phyloP scores from a whole-genome alignment of 2,329 filamentous ascomycete genomes.

The Metarhizium humberi region DNA sequence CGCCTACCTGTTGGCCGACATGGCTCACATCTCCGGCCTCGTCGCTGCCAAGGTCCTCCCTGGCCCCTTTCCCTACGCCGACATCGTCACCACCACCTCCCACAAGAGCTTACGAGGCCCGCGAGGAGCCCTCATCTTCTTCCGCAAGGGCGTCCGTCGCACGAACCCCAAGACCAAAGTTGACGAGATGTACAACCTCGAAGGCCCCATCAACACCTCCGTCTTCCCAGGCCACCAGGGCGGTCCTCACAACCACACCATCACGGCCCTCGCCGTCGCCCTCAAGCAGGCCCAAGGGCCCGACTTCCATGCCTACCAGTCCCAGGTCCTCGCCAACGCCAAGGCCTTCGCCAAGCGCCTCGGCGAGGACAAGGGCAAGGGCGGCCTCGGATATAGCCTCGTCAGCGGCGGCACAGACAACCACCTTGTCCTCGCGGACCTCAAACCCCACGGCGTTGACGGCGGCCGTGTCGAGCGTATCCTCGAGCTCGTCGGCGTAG shows the following conservation, averaged over 20 bases:
- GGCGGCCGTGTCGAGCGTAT: conserved; percentile 84
- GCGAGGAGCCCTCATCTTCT: conserved; percentile 97
- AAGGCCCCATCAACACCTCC: conserved; percentile 86
- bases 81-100: conserved; percentile 95
- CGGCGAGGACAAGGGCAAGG: conserved; percentile 60
- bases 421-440: conserved; percentile 86
- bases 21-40: conserved; percentile 94
- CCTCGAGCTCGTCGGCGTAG: conserved; percentile 85
- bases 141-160: conserved; percentile 80
- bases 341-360: conserved; percentile 70
- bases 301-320: conserved; percentile 89
- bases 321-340: conserved; percentile 81
- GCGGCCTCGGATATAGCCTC: conserved; percentile 74
- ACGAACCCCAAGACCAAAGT: conserved; percentile 78
- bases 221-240: conserved; percentile 98
- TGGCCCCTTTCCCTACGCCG: conserved; percentile 78
- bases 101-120: conserved; percentile 96
- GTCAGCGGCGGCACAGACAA: conserved; percentile 95
- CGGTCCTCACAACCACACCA: conserved; percentile 98
- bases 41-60: conserved; percentile 87
- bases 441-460: conserved; percentile 82
- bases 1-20: conserved; percentile 88
- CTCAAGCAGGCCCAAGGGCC: conserved; percentile 84
- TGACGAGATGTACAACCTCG: conserved; percentile 81
- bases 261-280: conserved; percentile 88